Evolutionary conservation across 805 yeast species (phyloP), one percentile per base, ranked within the genome.

Genomic region (Candida nanaspora): DNA sequence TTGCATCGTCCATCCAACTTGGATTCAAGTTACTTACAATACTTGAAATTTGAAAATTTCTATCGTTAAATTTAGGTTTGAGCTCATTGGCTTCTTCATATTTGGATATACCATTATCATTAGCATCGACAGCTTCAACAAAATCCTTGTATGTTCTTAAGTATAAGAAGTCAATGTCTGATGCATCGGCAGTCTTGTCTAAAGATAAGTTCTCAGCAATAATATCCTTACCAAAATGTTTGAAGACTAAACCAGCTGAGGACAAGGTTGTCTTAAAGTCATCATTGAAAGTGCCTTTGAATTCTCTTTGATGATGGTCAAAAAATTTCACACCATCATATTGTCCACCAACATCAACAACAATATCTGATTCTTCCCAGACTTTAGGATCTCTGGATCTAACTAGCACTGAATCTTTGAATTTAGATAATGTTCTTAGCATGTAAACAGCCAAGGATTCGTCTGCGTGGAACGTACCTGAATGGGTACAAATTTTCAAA

Each of bases 251-350:
- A 21, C 98, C 98, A 8, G 98, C 98, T 42, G 95, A 84, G 16
- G 95, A 82, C 48, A 93, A 72, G 61, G 87, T 89, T 39, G 98
- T 93, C 45, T 67, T 61, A 56, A 69, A 83, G 8, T 69, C 63
- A 1, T 59, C 69, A 20, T 76, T 76, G 56, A 93, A 91, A 5
- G 83, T 78, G 50, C 83, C 89, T 25, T 66, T 64, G 56, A 93
- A 93, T 16, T 84, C 98, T 47, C 97, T 77, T 68, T 93, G 98
- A 65, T 93, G 98, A 59, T 93, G 98, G 61, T 93, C 98, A 61
- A 86, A 91, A 60, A 71, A 86, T 64, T 89, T 89, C 33, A 68
- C 69, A 13, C 83, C 85, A 57, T 88, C 96, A 61, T 89, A 93
- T 57, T 84, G 72, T 13, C 95, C 98, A 56, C 94, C 76, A 39